Evolutionary conservation across 176 grass and related monocot species (phyloP).

Genomic region (Sorghum bicolor): DNA sequence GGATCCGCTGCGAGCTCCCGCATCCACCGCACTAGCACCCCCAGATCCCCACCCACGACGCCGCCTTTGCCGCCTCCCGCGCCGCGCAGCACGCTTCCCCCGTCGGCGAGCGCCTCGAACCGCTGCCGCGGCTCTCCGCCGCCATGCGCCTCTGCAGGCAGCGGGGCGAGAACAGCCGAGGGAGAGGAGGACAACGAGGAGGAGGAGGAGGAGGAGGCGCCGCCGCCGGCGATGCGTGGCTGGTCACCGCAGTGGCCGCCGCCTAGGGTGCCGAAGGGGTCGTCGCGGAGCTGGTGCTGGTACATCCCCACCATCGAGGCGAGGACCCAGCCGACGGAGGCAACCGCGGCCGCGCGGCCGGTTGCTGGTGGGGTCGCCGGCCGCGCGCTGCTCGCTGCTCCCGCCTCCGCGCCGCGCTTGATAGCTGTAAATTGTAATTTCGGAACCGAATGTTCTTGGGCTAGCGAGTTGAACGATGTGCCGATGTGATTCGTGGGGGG

Average conservation of each 20-base stretch:
- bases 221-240: constrained; percentile 22
- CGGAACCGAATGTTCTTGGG: constrained; percentile 37
- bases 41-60: constrained; percentile 40
- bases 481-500: constrained; percentile 9
- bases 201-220: constrained; percentile 20
- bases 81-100: constrained; percentile 22
- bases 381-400: constrained; percentile 33
- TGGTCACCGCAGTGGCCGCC: constrained; percentile 42
- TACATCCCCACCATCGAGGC: constrained; percentile 47
- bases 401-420: constrained; percentile 29
- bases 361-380: constrained; percentile 27
- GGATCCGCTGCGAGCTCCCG: constrained; percentile 57
- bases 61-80: neutral
- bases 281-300: constrained; percentile 61
- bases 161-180: neutral
- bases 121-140: constrained; percentile 23
- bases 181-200: constrained; percentile 23
- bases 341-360: constrained; percentile 23
- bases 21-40: constrained; percentile 46
- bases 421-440: constrained; percentile 37
- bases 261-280: constrained; percentile 23
- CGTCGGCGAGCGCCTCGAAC: constrained; percentile 38
- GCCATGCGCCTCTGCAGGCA: constrained; percentile 18
- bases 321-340: constrained; percentile 19
- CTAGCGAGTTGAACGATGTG: constrained; percentile 34